phyloP scores from a whole-genome alignment of 257 asterid species.

The Ligustrum vulgare region DNA sequence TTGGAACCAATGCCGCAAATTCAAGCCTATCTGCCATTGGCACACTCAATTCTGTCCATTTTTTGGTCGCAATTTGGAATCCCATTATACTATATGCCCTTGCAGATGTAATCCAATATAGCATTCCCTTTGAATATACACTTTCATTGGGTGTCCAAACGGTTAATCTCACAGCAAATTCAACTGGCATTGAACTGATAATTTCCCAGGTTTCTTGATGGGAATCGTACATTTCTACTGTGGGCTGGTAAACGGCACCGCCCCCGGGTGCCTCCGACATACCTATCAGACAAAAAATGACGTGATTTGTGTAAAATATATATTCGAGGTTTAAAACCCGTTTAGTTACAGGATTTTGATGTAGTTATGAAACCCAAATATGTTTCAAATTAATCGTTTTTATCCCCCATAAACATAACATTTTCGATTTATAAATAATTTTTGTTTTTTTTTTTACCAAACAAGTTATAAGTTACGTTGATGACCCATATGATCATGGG shows the following conservation, averaged over 20 bases:
- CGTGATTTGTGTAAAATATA: too few relatives aligned
- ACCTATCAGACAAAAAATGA: not conserved
- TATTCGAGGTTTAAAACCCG: too few relatives aligned
- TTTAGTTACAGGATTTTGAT: too few relatives aligned
- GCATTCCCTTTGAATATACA: constrained; percentile 48
- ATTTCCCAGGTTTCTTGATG: constrained; percentile 33
- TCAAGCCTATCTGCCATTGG: constrained; percentile 81
- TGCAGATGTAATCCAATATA: constrained; percentile 85
- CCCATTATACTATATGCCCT: constrained; percentile 77
- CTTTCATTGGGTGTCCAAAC: constrained; percentile 88
- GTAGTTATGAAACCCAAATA: too few relatives aligned
- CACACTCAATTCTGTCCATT: constrained; percentile 64
- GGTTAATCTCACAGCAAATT: constrained; percentile 73
- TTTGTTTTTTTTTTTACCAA: too few relatives aligned
- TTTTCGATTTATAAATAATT: too few relatives aligned
- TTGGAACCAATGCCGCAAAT: constrained; percentile 64
- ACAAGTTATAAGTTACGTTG: too few relatives aligned
- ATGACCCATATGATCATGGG: too few relatives aligned
- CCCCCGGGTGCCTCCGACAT: constrained; percentile 58
- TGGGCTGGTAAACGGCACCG: constrained; percentile 60
- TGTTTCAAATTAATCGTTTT: not conserved
- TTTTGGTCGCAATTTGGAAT: constrained; percentile 41
- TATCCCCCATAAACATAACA: too few relatives aligned
- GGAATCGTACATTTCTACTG: constrained; percentile 65
- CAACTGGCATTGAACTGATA: constrained; percentile 56